A percentile compares a stretch with the other conserved stretches of the same genome.
Evolutionary conservation across 441 rosid species (phyloP).

Genomic region (Biscutella auriculata): DNA sequence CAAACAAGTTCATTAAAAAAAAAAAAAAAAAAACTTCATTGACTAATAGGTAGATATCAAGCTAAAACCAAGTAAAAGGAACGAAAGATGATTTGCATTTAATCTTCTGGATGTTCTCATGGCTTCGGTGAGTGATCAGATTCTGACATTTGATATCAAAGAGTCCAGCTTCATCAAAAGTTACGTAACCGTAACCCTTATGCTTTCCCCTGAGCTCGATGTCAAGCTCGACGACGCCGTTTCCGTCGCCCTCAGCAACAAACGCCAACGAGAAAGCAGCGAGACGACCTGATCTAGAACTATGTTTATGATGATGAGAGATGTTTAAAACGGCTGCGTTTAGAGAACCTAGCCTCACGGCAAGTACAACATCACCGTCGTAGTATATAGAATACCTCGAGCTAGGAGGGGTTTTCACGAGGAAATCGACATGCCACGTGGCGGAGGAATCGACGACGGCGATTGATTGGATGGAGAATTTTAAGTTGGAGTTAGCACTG

Average conservation of each 20-base stretch:
- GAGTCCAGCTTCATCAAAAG: neutral
- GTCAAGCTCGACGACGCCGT: neutral
- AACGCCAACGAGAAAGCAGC: slow-evolving; percentile 8
- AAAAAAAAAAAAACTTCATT: too few relatives aligned
- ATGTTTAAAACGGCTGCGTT: neutral
- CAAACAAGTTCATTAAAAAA: too few relatives aligned
- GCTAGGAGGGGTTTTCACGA: neutral
- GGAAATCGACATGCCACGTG: slow-evolving; percentile 9
- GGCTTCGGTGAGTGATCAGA: neutral
- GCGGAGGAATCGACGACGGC: neutral
- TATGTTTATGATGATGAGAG: neutral
- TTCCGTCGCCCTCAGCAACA: neutral
- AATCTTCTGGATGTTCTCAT: neutral
- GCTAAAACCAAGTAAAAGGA: neutral
- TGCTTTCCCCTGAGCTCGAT: slow-evolving; percentile 5
- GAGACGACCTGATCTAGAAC: neutral
- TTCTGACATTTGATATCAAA: neutral
- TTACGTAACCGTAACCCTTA: neutral
- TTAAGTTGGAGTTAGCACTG: neutral
- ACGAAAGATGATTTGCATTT: neutral
- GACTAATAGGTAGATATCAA: too few relatives aligned
- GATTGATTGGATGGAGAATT: slow-evolving; percentile 12
- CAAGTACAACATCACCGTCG: neutral
- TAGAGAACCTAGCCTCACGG: neutral
- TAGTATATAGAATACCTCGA: slow-evolving; percentile 4